Evolutionary conservation across 768 basidiomycete genomes (phyloP), one percentile per base, ranked within the genome.

Genomic region (Trametes elegans): DNA sequence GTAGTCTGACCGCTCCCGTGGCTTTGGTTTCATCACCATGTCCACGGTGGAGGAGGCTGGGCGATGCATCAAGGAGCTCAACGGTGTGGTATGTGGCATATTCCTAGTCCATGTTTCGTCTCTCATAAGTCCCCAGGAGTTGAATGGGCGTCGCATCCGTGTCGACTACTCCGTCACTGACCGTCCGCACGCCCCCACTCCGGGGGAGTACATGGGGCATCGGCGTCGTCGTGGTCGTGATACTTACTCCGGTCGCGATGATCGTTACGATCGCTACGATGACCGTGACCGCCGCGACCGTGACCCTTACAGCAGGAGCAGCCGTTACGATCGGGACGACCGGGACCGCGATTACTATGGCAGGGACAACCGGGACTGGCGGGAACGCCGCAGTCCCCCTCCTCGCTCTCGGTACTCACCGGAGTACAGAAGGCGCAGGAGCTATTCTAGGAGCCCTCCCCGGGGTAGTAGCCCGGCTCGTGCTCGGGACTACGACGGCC

Each of bases 11-110:
- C 87, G 96, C 53, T 98, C 96, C 49, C 90, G 96, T 58, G 97
- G 96, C 10, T 99, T 99, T 62, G 96, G 96, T 38, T 99, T 99
- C 69, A 95, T 99, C 72, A 87, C 86, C 61, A 98, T 99, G 94
- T 79, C 81, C 13, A 79, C 78, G 32, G 81, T 86, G n/a, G 91
- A 93, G 55, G 96, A 97, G 59, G 96, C 96, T 8, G 76, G 83
- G 24, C 76, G 87, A 27, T 95, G 91, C 72, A 89, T 99, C 64
- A 83, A 87, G 57, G 90, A 92, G 65, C 76, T 98, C 43, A 98
- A 98, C 67, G 97, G 97, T 35, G 73, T 95, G 43, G 93, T 95
- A 71, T 62, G 90, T 80, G 1, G 44, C 24, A 34, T 56, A 26
- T 45, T 40, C 47, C 29, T 19, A 2, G 38, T 13, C 9, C 27